Conservation (phyloP, 495 filamentous ascomycete species). For the Echria macrotheca region DNA sequence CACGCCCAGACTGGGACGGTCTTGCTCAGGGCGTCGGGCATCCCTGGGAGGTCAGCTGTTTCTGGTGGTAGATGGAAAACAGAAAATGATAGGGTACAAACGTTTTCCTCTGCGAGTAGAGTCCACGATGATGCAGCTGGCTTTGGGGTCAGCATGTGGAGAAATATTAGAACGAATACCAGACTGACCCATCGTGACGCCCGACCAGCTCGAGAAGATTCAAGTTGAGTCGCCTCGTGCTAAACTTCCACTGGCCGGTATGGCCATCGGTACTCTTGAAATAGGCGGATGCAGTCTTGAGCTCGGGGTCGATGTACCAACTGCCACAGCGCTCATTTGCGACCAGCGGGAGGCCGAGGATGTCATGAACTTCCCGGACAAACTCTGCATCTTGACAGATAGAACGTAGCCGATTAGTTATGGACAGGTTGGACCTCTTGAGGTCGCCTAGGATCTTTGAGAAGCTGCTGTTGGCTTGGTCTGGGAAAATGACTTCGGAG, state of each 20-base stretch:
- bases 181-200: constrained; percentile 63
- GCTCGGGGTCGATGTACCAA: constrained; percentile 77
- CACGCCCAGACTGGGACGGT: constrained; percentile 91
- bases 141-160: not conserved
- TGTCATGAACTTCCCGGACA: constrained; percentile 48
- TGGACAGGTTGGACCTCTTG: constrained; percentile 68
- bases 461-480: constrained; percentile 49
- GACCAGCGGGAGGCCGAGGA: constrained; percentile 66
- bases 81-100: constrained; percentile 38
- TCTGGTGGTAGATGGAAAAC: not conserved
- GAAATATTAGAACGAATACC: too few relatives aligned
- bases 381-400: constrained; percentile 66
- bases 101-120: constrained; percentile 90
- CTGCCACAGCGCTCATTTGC: constrained; percentile 92
- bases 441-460: constrained; percentile 52
- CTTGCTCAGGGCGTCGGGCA: constrained; percentile 90
- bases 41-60: constrained; percentile 42
- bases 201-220: constrained; percentile 63
- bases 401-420: constrained; percentile 71
- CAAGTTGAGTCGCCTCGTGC: constrained; percentile 74
- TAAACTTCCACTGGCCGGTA: constrained; percentile 83
- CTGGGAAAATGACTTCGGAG: constrained; percentile 44
- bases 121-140: constrained; percentile 85
- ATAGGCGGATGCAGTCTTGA: constrained; percentile 70
- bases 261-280: constrained; percentile 99